Percentiles rank a stretch among this genome's conserved stretches.
phyloP scores from a whole-genome alignment of 2,329 filamentous ascomycete species.

The Monosporascus sp. region DNA sequence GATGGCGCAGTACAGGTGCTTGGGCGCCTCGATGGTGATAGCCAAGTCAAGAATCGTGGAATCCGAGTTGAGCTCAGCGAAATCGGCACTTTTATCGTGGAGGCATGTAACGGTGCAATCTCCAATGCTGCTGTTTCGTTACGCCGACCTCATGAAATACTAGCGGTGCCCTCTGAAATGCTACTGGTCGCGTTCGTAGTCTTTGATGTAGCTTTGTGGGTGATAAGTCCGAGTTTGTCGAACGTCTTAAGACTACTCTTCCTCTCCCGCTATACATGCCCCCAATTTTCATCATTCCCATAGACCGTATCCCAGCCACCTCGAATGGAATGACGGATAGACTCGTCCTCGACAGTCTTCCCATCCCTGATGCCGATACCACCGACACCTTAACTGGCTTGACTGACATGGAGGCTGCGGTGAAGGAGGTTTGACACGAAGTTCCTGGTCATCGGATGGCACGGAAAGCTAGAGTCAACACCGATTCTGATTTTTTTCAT shows the following conservation, averaged over 20 bases:
- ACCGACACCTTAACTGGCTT: background rate
- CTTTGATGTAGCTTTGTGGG: background rate
- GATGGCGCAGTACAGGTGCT: constrained; percentile 28
- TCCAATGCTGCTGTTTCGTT: constrained; percentile 1
- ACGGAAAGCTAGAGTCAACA: constrained; percentile 3
- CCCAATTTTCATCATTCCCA: constrained; percentile 21
- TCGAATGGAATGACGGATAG: constrained; percentile 29
- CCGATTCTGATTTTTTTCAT: constrained; percentile 34
- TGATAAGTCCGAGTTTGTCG: constrained; percentile 7
- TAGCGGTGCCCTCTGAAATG: constrained; percentile 9
- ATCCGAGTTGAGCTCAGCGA: constrained; percentile 40
- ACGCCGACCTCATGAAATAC: constrained; percentile 1
- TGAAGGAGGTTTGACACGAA: constrained; percentile 11
- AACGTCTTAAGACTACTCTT: constrained; percentile 9
- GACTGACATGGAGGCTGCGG: background rate
- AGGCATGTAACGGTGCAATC: constrained; percentile 1
- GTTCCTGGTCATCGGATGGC: constrained; percentile 15
- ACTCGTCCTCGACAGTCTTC: constrained; percentile 16
- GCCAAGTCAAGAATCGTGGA: constrained; percentile 36
- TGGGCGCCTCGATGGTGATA: constrained; percentile 32
- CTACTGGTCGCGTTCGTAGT: constrained; percentile 21
- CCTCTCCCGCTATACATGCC: constrained; percentile 31
- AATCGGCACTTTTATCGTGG: constrained; percentile 21
- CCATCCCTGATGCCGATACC: constrained; percentile 13
- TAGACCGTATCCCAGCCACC: constrained; percentile 26